Evolutionary conservation across 768 basidiomycete genomes (phyloP).

Genomic region (Boletellus ananas): DNA sequence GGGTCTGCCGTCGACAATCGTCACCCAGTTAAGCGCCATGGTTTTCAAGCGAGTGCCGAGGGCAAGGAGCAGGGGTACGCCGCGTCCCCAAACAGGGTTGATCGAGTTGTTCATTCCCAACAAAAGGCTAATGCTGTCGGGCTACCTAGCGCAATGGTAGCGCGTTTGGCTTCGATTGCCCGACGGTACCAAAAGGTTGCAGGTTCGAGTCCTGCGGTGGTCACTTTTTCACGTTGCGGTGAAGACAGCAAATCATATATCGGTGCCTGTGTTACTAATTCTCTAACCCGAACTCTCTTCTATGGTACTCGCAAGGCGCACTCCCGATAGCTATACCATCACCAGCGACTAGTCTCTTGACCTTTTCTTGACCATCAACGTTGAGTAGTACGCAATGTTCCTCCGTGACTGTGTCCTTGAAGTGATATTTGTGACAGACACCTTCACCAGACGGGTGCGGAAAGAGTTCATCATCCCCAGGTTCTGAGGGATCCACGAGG

Average conservation of each 20-base stretch:
- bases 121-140: conserved; percentile 20
- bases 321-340: conserved; percentile 57
- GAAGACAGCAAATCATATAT: not conserved
- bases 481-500: conserved; percentile 46
- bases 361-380: conserved; percentile 33
- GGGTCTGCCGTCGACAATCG: conserved; percentile 54
- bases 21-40: conserved; percentile 82
- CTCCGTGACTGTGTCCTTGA: conserved; percentile 55
- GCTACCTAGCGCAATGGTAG: conserved; percentile 92
- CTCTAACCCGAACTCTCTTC: conserved; percentile 15
- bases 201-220: conserved; percentile 96
- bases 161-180: conserved; percentile 91
- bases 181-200: conserved; percentile 85
- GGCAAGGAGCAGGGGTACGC: not conserved
- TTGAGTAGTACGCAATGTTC: conserved; percentile 48
- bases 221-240: conserved; percentile 39
- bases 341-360: conserved; percentile 31
- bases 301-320: conserved; percentile 61
- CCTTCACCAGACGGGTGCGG: conserved; percentile 71
- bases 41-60: not conserved
- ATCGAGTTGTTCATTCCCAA: not conserved
- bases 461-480: conserved; percentile 60
- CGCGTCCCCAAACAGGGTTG: not conserved
- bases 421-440: conserved; percentile 60
- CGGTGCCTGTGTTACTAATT: not conserved